phyloP scores from a whole-genome alignment of 2,329 filamentous ascomycete genomes.

The Didymella exigua region DNA sequence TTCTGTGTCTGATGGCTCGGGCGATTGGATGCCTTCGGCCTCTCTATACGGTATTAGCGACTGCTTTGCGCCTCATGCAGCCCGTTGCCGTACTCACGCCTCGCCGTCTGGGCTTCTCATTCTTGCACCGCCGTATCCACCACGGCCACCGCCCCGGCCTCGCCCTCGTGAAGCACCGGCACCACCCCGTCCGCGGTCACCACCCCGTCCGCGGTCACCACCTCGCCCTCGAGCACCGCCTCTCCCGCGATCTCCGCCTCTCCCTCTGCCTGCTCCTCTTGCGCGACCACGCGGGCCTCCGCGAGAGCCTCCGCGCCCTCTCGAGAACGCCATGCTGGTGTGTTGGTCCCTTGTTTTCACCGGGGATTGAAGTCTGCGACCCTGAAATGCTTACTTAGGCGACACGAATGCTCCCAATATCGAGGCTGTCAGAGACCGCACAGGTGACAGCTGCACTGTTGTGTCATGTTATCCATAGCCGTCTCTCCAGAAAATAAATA shows the following conservation, averaged over 20 bases:
- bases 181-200: too few relatives aligned
- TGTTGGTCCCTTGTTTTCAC: not conserved
- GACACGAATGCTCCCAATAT: not conserved
- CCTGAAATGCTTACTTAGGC: not conserved
- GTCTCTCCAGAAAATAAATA: constrained; percentile 19
- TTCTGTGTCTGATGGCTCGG: constrained; percentile 28
- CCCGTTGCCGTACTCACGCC: constrained; percentile 35
- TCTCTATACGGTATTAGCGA: constrained; percentile 27
- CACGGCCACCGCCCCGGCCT: constrained; percentile 36
- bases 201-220: constrained; percentile 24
- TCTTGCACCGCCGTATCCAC: constrained; percentile 36
- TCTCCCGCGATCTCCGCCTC: constrained; percentile 26
- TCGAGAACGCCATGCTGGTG: constrained; percentile 28
- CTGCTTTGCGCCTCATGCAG: not conserved
- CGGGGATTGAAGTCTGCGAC: not conserved
- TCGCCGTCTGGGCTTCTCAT: constrained; percentile 36
- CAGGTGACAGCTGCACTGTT: not conserved
- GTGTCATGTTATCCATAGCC: not conserved
- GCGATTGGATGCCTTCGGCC: constrained; percentile 24
- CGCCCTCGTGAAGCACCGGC: constrained; percentile 38
- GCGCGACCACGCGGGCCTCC: not conserved
- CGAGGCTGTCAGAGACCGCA: not conserved
- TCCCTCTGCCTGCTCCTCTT: constrained; percentile 18
- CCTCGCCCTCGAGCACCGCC: constrained; percentile 9
- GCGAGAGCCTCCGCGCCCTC: constrained; percentile 15